Evolutionary conservation across 768 basidiomycete species (phyloP).

Genomic region (Amanita rubescens): DNA sequence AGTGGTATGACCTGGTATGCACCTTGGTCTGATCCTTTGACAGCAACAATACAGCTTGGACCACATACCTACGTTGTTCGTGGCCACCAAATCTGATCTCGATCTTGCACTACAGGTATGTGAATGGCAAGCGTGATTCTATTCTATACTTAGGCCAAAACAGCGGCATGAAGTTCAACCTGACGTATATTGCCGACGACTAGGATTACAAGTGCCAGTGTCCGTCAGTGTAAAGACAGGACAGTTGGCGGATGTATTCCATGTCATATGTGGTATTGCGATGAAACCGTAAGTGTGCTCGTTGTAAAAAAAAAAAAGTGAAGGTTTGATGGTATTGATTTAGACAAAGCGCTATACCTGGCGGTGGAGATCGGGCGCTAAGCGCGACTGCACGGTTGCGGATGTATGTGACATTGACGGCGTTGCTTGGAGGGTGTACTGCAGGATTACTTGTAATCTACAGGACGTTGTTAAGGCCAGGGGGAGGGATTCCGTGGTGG

Average conservation of each 20-base stretch:
- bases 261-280: conserved; percentile 76
- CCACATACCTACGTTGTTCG: conserved; percentile 91
- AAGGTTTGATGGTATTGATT: conserved; percentile 9
- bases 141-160: conserved; percentile 4
- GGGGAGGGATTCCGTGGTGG: conserved; percentile 57
- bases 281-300: conserved; percentile 72
- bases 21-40: conserved; percentile 12
- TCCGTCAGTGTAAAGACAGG: conserved; percentile 86
- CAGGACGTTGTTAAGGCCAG: conserved; percentile 60
- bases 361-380: conserved; percentile 75
- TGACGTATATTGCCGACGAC: conserved; percentile 88
- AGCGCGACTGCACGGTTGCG: conserved; percentile 60
- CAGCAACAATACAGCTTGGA: conserved; percentile 97
- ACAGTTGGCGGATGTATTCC: conserved; percentile 82
- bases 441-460: conserved; percentile 66
- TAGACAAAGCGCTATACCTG: conserved; percentile 66
- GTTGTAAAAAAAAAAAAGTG: conserved; percentile 1
- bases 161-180: conserved; percentile 98
- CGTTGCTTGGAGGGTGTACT: conserved; percentile 64
- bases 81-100: conserved; percentile 98
- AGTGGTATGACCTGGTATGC: conserved; percentile 11
- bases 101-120: conserved; percentile 90
- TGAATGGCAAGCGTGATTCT: conserved; percentile 4
- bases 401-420: conserved; percentile 67
- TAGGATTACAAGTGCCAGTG: conserved; percentile 89